These are phyloP conservation scores for Coelastrella sp. DNA, from an alignment of 139 green algal species.

Conservation along the genomic window DNA sequence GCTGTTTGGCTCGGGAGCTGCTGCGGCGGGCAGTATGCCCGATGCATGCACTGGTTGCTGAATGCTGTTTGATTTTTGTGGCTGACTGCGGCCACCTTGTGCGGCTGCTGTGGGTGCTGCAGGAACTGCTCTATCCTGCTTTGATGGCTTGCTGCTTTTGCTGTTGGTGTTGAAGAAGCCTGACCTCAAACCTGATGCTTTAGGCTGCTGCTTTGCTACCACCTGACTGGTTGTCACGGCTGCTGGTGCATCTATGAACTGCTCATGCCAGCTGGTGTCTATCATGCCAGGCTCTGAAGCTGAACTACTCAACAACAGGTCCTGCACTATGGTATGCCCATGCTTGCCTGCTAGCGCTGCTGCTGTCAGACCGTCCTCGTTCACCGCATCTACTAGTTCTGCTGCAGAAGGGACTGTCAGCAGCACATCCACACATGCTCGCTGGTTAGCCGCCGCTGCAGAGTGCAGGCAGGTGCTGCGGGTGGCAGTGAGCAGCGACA, in stretches of 20 bases:
- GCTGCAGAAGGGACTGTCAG: not conserved
- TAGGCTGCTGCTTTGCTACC: not conserved
- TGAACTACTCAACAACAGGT: not conserved
- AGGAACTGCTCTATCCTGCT: too few relatives aligned
- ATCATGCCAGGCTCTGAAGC: not conserved
- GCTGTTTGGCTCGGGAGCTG: not conserved
- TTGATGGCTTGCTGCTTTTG: not conserved
- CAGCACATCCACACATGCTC: not conserved
- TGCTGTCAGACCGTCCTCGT: slow-evolving; percentile 32
- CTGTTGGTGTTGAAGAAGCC: not conserved
- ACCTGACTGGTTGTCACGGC: not conserved
- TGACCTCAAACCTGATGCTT: not conserved
- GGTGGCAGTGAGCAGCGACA: not conserved
- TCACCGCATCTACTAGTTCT: not conserved
- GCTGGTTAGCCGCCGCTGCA: slow-evolving; percentile 7
- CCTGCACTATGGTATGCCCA: slow-evolving; percentile 18
- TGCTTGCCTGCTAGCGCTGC: slow-evolving; percentile 5
- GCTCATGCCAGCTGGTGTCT: not conserved
- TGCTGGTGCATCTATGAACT: not conserved
- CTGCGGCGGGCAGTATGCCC: not conserved
- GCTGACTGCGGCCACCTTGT: not conserved
- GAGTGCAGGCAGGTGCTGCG: slow-evolving; percentile 23
- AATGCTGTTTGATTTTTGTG: not conserved
- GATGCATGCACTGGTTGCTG: not conserved
- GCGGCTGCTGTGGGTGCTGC: not conserved